phyloP scores from a whole-genome alignment of 1,139 yeast species.

The Saccharomyces hybrid region DNA sequence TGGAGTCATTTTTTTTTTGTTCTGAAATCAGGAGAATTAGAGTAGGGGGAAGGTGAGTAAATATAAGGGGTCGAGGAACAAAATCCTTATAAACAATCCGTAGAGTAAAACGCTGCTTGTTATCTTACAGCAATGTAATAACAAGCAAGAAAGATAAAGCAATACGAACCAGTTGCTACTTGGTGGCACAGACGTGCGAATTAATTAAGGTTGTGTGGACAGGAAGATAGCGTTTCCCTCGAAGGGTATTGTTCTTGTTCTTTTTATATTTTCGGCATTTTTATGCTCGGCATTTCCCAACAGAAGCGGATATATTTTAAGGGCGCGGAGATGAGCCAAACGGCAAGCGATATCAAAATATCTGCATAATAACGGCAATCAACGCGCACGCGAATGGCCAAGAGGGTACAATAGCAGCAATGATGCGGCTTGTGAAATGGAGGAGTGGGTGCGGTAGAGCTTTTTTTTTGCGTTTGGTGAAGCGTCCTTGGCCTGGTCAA shows the following conservation, averaged over 20 bases:
- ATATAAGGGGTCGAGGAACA: not conserved
- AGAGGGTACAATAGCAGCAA: not conserved
- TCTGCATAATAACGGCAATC: not conserved
- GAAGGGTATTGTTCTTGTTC: slow-evolving; percentile 2
- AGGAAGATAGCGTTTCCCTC: not conserved
- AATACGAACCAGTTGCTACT: not conserved
- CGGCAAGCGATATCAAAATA: not conserved
- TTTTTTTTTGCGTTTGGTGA: not conserved
- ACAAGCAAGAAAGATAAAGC: not conserved
- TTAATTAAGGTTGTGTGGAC: not conserved
- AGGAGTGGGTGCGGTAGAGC: not conserved
- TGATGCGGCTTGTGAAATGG: not conserved
- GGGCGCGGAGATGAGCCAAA: slow-evolving; percentile 1
- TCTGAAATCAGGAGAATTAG: not conserved
- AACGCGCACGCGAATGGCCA: not conserved
- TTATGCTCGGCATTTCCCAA: not conserved
- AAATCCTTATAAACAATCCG: not conserved
- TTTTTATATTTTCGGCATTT: slow-evolving; percentile 1
- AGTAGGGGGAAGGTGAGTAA: not conserved
- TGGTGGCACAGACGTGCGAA: not conserved
- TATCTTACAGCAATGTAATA: not conserved
- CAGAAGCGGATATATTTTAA: not conserved
- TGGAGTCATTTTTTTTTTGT: not conserved
- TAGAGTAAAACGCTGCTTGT: not conserved
- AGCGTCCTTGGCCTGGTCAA: not conserved